phyloP scores from a whole-genome alignment of 2,329 filamentous ascomycete species.

The Apiospora pterosperma region DNA sequence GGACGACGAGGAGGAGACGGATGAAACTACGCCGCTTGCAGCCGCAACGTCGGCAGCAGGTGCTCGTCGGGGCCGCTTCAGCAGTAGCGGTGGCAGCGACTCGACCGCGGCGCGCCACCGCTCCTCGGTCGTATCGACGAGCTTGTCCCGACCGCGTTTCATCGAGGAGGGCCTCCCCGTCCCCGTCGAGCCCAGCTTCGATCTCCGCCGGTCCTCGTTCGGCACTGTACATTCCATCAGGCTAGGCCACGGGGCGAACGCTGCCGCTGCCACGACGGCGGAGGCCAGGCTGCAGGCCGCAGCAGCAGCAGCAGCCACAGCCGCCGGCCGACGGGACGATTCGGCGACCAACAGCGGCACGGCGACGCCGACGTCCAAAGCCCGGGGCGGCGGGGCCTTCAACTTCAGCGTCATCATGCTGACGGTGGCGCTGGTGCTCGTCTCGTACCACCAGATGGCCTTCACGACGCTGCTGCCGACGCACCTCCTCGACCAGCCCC shows the following conservation, averaged over 20 bases:
- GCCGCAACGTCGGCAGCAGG: not conserved
- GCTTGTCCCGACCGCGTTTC: constrained; percentile 24
- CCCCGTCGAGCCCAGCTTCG: constrained; percentile 31
- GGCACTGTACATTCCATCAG: constrained; percentile 39
- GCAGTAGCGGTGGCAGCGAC: not conserved
- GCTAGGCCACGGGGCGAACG: constrained; percentile 17
- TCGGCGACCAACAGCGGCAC: not conserved
- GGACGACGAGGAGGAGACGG: constrained; percentile 2
- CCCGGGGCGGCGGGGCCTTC: constrained; percentile 25
- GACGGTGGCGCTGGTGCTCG: constrained; percentile 35
- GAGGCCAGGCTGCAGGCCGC: not conserved
- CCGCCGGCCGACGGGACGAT: not conserved
- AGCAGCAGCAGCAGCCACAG: not conserved
- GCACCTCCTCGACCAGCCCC: constrained; percentile 37
- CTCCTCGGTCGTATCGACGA: constrained; percentile 4
- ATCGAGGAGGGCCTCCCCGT: constrained; percentile 31
- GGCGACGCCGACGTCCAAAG: not conserved
- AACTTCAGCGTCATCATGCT: constrained; percentile 40
- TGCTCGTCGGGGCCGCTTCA: not conserved
- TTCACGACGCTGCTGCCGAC: constrained; percentile 39
- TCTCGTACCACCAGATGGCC: constrained; percentile 45
- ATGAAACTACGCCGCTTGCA: not conserved
- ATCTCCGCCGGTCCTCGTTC: constrained; percentile 35
- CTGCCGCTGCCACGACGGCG: not conserved
- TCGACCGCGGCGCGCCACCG: constrained; percentile 12